Base-by-base conservation (phyloP, 2,329 filamentous ascomycete genomes). In the Colletotrichum neosansevieriae region DNA sequence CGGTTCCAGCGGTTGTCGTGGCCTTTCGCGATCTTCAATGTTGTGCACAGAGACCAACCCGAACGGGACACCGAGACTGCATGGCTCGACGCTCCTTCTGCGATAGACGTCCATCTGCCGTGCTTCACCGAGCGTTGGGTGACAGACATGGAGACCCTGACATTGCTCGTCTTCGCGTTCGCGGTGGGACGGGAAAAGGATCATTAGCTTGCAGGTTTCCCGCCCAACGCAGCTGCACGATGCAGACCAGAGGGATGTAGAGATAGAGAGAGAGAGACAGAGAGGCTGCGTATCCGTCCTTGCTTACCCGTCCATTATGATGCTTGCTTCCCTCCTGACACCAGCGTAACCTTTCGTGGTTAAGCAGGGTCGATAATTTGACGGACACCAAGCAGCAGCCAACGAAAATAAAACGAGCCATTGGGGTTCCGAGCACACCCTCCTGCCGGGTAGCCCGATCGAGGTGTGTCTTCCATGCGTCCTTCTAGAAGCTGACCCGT, bases 401-500 rank as follows among this genome's bases (percentile, higher is more conserved):
- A 45, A 60, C 56, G 45, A 60, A 34, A 50, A 42, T n/a, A 13
- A 34, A 63, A 32, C 40, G 38, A 45, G 40, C 29, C 38, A 47
- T 19, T 47, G 47, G 2, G 21, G 17, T 29, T 49, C 34, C 32
- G 29, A 56, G 49, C n/a, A 62, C 50, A 63, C 63, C 42, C 42
- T 57, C 42, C 50, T 42, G 36, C 53, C 44, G 42, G 34, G 36
- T 50, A 60, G 51, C 42, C 51, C 58, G 58, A 63, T 67, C 58
- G 34, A n/a, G 15, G n/a, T 17, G n/a, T 21, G 44, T 19, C 42
- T 63, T 67, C 63, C 36, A 50, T 57, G 50, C 63, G 42, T 54
- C 40, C 36, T 67, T 67, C 63, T 62, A 45, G 63, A 67, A 63
- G 50, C 58, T 42, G n/a, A 57, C 32, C 34, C 50, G 13, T 29